phyloP scores from a whole-genome alignment of 352 stramenopile species.

The Pythium chondricola region DNA sequence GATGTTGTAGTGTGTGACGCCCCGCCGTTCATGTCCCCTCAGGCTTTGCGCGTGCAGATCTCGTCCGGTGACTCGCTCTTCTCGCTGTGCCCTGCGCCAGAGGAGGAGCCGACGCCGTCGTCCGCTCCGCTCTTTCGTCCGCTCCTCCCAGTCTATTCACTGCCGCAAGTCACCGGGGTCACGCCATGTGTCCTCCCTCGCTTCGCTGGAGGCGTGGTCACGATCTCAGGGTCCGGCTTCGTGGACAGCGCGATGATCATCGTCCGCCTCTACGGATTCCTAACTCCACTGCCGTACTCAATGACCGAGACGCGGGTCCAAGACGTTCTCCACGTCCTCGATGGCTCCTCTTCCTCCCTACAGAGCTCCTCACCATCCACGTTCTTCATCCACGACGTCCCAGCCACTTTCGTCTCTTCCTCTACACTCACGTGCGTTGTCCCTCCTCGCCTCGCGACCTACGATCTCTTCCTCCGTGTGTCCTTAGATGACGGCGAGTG shows the following conservation, averaged over 20 bases:
- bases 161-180: constrained; percentile 33
- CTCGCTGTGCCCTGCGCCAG: constrained; percentile 21
- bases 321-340: constrained; percentile 1
- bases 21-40: constrained; percentile 20
- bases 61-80: constrained; percentile 58
- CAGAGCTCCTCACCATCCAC: neutral
- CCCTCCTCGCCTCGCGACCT: constrained; percentile 43
- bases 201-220: constrained; percentile 43
- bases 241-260: constrained; percentile 24
- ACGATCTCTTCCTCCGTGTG: constrained; percentile 56
- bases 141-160: constrained; percentile 39
- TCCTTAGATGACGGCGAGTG: constrained; percentile 44
- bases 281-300: neutral
- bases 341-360: neutral
- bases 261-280: constrained; percentile 46
- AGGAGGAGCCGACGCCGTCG: neutral
- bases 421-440: constrained; percentile 32
- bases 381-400: constrained; percentile 44
- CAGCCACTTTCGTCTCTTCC: constrained; percentile 31
- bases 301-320: constrained; percentile 4
- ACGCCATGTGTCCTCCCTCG: constrained; percentile 46
- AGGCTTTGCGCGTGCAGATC: constrained; percentile 48
- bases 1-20: constrained; percentile 34
- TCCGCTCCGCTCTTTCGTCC: neutral
- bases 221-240: constrained; percentile 38